phyloP scores from a whole-genome alignment of 805 yeast genomes.

The Lachancea meyersii region DNA sequence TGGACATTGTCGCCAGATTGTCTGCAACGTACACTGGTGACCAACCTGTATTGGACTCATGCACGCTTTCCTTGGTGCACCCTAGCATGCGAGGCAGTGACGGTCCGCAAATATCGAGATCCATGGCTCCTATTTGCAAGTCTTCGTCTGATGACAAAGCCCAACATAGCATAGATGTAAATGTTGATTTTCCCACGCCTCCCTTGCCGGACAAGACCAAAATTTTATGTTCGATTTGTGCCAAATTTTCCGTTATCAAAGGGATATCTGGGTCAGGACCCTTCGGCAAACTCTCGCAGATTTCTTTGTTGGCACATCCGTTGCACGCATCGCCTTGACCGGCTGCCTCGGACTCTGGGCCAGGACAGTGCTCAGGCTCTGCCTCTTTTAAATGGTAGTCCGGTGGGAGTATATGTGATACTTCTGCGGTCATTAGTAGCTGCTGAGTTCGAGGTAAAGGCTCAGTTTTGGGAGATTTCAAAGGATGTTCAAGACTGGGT shows the following conservation, averaged over 20 bases:
- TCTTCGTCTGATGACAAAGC: constrained; percentile 80
- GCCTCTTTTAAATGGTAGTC: constrained; percentile 47
- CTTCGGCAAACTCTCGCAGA: constrained; percentile 81
- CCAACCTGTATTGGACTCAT: constrained; percentile 90
- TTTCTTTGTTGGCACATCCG: constrained; percentile 90
- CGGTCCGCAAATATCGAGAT: constrained; percentile 96
- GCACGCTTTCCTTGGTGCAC: constrained; percentile 77
- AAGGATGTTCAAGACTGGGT: no score
- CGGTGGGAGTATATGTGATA: constrained; percentile 17
- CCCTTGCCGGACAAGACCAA: constrained; percentile 80
- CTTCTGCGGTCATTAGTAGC: constrained; percentile 6
- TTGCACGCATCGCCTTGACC: constrained; percentile 91
- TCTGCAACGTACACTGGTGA: constrained; percentile 95
- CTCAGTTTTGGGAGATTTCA: not conserved
- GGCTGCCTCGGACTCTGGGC: constrained; percentile 90
- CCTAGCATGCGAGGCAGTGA: constrained; percentile 94
- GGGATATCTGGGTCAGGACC: constrained; percentile 96
- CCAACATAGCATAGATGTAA: constrained; percentile 95
- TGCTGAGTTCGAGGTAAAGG: no score
- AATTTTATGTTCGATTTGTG: constrained; percentile 70
- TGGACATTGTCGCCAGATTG: constrained; percentile 91
- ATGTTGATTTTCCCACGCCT: constrained; percentile 97
- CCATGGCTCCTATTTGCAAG: constrained; percentile 92
- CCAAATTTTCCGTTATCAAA: constrained; percentile 59
- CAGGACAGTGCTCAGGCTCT: constrained; percentile 98